Percentiles rank a stretch among this genome's conserved stretches.
These are phyloP conservation scores for Monilinia polystroma DNA, from an alignment of 2,329 filamentous ascomycete species.

Conservation along the genomic window DNA sequence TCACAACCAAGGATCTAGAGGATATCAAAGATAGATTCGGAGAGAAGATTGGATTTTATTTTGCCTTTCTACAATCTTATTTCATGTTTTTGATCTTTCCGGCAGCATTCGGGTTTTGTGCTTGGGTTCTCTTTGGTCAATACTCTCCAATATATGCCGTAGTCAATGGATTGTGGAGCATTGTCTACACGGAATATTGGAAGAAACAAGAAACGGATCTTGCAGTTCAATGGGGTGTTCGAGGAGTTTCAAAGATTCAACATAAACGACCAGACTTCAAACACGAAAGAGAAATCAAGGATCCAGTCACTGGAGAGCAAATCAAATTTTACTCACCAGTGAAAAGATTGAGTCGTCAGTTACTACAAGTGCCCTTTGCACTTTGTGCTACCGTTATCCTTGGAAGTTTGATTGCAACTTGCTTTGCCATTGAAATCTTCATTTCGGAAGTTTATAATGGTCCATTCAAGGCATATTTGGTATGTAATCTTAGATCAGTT, in stretches of 20 bases:
- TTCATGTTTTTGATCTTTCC: constrained; percentile 83
- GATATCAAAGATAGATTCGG: constrained; percentile 75
- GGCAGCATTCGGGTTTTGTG: constrained; percentile 70
- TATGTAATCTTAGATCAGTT: constrained; percentile 45
- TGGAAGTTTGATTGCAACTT: constrained; percentile 78
- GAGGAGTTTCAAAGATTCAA: constrained; percentile 79
- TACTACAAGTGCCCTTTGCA: constrained; percentile 73
- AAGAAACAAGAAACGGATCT: constrained; percentile 89
- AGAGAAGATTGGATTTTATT: constrained; percentile 89
- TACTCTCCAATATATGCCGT: constrained; percentile 82
- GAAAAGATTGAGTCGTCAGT: constrained; percentile 61
- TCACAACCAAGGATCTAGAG: constrained; percentile 66
- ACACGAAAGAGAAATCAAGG: constrained; percentile 73
- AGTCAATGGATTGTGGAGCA: constrained; percentile 79
- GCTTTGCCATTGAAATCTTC: constrained; percentile 93
- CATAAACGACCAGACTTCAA: constrained; percentile 73
- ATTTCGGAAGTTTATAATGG: constrained; percentile 92
- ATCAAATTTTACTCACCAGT: constrained; percentile 60
- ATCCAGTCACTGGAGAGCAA: constrained; percentile 70
- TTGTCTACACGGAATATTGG: constrained; percentile 93
- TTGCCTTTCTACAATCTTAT: constrained; percentile 89
- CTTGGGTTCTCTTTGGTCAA: constrained; percentile 79
- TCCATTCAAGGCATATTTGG: constrained; percentile 80
- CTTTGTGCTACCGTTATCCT: constrained; percentile 69
- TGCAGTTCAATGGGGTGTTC: constrained; percentile 83